phyloP scores from a whole-genome alignment of 495 filamentous ascomycete species.

The Friedmanniomyces simplex region DNA sequence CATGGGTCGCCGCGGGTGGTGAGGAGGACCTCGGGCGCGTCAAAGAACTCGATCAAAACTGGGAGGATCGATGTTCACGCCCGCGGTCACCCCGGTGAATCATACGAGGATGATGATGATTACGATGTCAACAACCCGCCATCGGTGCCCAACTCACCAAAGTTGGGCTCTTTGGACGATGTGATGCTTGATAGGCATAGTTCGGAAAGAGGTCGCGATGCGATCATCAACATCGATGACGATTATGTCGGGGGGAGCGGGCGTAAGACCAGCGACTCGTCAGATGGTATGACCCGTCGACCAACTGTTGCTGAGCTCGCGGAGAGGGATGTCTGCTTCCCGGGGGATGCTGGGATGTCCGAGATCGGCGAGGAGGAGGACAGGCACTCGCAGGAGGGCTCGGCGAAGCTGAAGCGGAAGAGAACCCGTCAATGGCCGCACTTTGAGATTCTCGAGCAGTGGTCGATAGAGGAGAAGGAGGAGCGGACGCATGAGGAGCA shows the following conservation, averaged over 20 bases:
- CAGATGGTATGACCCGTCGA: slow-evolving; percentile 30
- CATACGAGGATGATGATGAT: slow-evolving; percentile 14
- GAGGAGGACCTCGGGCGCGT: slow-evolving; percentile 9
- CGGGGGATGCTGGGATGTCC: slow-evolving; percentile 57
- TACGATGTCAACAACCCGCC: slow-evolving; percentile 97
- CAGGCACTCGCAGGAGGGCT: slow-evolving; percentile 29
- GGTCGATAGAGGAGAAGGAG: slow-evolving; percentile 85
- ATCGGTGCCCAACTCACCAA: slow-evolving; percentile 73
- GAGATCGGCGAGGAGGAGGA: slow-evolving; percentile 70
- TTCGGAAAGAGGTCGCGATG: slow-evolving; percentile 39
- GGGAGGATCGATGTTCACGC: slow-evolving; percentile 5
- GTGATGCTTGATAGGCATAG: slow-evolving; percentile 48
- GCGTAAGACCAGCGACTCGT: slow-evolving; percentile 29
- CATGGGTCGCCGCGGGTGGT: background rate
- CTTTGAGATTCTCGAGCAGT: slow-evolving; percentile 71
- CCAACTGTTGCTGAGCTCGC: slow-evolving; percentile 47
- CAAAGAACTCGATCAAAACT: slow-evolving; percentile 10
- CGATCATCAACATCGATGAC: slow-evolving; percentile 50
- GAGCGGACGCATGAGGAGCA: slow-evolving; percentile 61
- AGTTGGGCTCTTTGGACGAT: slow-evolving; percentile 58
- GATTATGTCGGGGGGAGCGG: slow-evolving; percentile 32
- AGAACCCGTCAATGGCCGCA: slow-evolving; percentile 55
- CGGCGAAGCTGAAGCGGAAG: slow-evolving; percentile 41
- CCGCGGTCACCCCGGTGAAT: background rate
- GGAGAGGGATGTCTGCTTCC: slow-evolving; percentile 90